phyloP scores from a whole-genome alignment of 805 yeast species.

The Metschnikowia chrysomelidarum region DNA sequence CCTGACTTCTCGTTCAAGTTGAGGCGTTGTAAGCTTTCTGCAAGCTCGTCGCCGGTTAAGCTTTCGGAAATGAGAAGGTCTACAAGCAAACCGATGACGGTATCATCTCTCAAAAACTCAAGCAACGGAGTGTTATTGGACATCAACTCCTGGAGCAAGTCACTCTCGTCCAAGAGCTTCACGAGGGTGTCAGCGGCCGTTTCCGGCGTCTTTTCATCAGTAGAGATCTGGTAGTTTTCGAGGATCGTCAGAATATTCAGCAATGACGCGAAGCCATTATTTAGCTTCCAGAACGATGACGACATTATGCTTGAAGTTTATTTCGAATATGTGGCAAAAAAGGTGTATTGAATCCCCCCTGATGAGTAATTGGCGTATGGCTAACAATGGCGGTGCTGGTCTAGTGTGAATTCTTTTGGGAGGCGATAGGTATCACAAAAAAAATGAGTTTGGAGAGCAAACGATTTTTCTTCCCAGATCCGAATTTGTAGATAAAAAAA shows the following conservation, averaged over 20 bases:
- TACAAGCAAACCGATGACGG: slow-evolving; percentile 35
- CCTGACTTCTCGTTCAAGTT: slow-evolving; percentile 9
- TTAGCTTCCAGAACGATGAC: slow-evolving; percentile 48
- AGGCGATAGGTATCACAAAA: too few relatives aligned
- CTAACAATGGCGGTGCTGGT: not conserved
- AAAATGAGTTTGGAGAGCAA: not conserved
- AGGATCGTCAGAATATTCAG: slow-evolving; percentile 40
- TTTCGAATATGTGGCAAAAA: not conserved
- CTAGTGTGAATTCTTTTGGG: too few relatives aligned
- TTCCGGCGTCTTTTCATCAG: slow-evolving; percentile 16
- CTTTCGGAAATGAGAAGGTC: slow-evolving; percentile 34
- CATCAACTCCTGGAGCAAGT: slow-evolving; percentile 51
- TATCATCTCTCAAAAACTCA: slow-evolving; percentile 62
- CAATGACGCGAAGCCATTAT: slow-evolving; percentile 44
- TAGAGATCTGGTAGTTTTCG: slow-evolving; percentile 30
- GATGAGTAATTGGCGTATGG: not conserved
- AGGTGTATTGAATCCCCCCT: not conserved
- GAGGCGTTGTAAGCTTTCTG: slow-evolving; percentile 16
- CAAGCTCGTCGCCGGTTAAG: slow-evolving; percentile 18
- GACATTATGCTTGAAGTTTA: slow-evolving; percentile 28
- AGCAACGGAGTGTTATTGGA: slow-evolving; percentile 73
- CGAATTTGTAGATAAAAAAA: not conserved
- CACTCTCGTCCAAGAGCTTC: slow-evolving; percentile 42
- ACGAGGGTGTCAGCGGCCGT: slow-evolving; percentile 27
- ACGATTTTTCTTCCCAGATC: not conserved